Percentiles rank a stretch among this genome's conserved stretches.
These are phyloP conservation scores for Pseudozyma sp. DNA, from an alignment of 1,284 basidiomycete species.

Conservation along the genomic window DNA sequence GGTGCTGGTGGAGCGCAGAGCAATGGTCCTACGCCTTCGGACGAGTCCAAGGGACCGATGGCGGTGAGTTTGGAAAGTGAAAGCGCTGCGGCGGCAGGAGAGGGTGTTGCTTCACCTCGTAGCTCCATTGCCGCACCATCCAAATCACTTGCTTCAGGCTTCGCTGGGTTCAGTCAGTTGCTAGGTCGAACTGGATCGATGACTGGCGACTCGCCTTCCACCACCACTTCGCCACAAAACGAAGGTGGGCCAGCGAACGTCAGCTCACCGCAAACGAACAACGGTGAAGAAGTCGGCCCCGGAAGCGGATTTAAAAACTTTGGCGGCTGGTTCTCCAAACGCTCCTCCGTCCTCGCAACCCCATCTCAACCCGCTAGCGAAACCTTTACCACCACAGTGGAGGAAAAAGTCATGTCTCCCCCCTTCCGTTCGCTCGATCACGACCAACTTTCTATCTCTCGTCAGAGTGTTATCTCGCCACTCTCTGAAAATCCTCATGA, in stretches of 20 bases:
- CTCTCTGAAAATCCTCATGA: constrained; percentile 1
- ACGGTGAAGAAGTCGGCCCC: constrained; percentile 13
- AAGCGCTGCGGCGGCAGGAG: neutral
- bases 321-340: constrained; percentile 43
- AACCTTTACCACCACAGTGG: constrained; percentile 8
- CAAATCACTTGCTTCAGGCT: constrained; percentile 33
- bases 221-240: constrained; percentile 13
- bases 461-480: constrained; percentile 22
- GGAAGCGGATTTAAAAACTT: constrained; percentile 42
- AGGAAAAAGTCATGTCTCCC: constrained; percentile 47
- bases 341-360: constrained; percentile 20
- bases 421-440: constrained; percentile 55
- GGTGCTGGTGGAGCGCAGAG: constrained; percentile 1
- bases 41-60: constrained; percentile 17
- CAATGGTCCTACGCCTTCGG: constrained; percentile 32
- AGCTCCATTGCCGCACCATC: constrained; percentile 3
- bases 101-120: too few species aligned
- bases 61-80: constrained; percentile 1
- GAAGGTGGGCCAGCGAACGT: neutral
- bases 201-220: neutral
- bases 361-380: neutral
- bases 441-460: constrained; percentile 47
- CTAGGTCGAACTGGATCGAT: constrained; percentile 10
- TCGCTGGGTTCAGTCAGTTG: constrained; percentile 40
- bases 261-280: constrained; percentile 5